Evolutionary conservation across 257 asterid species (phyloP), one percentile per base, ranked within the genome.

Genomic region (Apocynum venetum): DNA sequence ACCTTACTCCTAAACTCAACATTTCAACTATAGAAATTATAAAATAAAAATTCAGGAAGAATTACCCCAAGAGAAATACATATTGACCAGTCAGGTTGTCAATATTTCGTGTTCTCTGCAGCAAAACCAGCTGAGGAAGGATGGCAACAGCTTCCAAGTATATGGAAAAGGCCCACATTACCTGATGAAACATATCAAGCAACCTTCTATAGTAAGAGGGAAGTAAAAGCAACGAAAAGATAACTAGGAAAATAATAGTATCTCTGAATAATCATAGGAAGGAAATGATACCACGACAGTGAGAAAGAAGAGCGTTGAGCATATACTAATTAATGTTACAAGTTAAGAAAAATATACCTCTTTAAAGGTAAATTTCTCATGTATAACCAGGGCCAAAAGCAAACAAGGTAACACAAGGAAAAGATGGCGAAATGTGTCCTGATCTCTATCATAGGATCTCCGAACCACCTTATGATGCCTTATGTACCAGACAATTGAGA

Each of bases 71-170:
- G 81, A 92, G 93, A 57, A 90, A 73, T 78, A 92, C 93, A 53
- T 92, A 92, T 91, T 92, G 97, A 51, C 97, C 97, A 12, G 97
- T 92, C 88, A 92, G 86, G 80, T 92, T 92, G 89, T 92, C 97
- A 41, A 92, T 92, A 79, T 92, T 92, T 82, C 95, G 88, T 70
- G 97, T 92, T 77, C 96, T 89, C 85, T 92, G 97, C 86, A 92
- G 81, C 84, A 92, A 83, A 70, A 92, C 95, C 67, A 92, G 87
- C 90, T 90, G 97, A 78, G 97, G 96, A 85, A 92, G 88, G 81
- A 92, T 92, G 79, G 97, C 97, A 67, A 92, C 93, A 76, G 96
- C 96, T 84, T 92, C 97, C 89, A 92, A 83, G 86, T 70, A 92
- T 85, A 92, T 82, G 56, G 97, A 92, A 78, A 92, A 92, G 74